Evolutionary conservation across 2,329 filamentous ascomycete species (phyloP), one percentile per base, ranked within the genome.

Genomic region (Teratosphaeria gauchensis): DNA sequence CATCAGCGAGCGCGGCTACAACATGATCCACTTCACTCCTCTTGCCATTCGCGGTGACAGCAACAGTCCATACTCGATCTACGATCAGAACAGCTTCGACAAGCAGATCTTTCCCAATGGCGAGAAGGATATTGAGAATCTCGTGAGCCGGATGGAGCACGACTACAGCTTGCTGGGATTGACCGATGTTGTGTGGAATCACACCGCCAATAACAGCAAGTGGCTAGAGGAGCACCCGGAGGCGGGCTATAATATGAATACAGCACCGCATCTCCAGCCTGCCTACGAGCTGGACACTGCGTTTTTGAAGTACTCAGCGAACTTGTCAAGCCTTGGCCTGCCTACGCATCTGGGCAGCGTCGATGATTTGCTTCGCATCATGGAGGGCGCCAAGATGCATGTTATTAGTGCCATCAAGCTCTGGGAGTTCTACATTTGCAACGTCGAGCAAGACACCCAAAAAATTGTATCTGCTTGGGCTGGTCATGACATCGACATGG

Each of bases 1-100:
- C 31, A 96, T 99, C 72, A 89, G 89, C 71, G 84, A 89, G 68
- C 83, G 94, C 61, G 92, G 92, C 53, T 99, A 99, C 80, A 99
- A 99, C 76, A 96, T 97, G 91, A 85, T 99, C 61, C 94, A 99
- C 74, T 99, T 99, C 73, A 96, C 94, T 1, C 94, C 94, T 9
- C 79, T 99, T 64, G 94, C 95, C 80, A 81, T 88, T 59, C 86
- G 94, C 60, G 94, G 94, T 59, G 82, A 80, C 52, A 99, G 94
- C 56, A 96, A 99, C 71, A 99, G 94, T 1, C 94, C 94, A 0
- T 99, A 97, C 79, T 99, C 94, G 73, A 84, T 99, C 67, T 96
- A 88, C 72, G 89, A 99, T 69, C 95, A 99, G 76, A 80, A 95
- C 24, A 80, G 81, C 52, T 99, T 95, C 79, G 95, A 99, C 71